Conservation (phyloP, 495 filamentous ascomycete genomes). For the Hypoxylon crocopeplum region DNA sequence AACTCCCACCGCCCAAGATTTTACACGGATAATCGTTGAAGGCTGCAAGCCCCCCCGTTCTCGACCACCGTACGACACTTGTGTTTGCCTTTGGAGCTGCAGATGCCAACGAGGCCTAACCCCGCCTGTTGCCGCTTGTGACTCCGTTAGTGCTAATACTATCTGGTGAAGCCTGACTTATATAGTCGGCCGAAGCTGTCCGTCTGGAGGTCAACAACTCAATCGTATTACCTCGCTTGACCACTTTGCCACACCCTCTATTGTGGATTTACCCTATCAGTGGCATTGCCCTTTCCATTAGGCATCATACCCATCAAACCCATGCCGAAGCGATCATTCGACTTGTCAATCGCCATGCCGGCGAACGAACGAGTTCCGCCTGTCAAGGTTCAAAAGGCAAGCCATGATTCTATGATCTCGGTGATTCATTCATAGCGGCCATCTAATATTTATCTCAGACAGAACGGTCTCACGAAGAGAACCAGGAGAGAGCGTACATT, state of each 20-base stretch:
- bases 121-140: slow-evolving; percentile 17
- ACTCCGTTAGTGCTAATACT: not conserved
- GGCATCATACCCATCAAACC: not conserved
- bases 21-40: not conserved
- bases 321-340: slow-evolving; percentile 41
- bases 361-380: slow-evolving; percentile 22
- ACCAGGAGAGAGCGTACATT: slow-evolving; percentile 94
- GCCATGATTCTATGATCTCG: not conserved
- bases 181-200: slow-evolving; percentile 16
- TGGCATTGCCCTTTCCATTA: not conserved
- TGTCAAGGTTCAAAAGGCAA: slow-evolving; percentile 40
- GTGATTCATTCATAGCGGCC: not conserved
- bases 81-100: slow-evolving; percentile 28
- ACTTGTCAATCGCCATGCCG: slow-evolving; percentile 24
- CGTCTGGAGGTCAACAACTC: not conserved
- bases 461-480: slow-evolving; percentile 82
- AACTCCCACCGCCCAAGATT: too few species aligned
- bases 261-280: not conserved
- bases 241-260: not conserved
- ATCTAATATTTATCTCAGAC: slow-evolving; percentile 52
- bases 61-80: not conserved
- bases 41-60: not conserved
- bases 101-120: slow-evolving; percentile 33
- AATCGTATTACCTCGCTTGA: not conserved
- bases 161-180: slow-evolving; percentile 4